Percentiles rank a stretch among this genome's conserved stretches.
Evolutionary conservation across 1,139 yeast genomes (phyloP).

Genomic region (Zygoascus hellenicus): DNA sequence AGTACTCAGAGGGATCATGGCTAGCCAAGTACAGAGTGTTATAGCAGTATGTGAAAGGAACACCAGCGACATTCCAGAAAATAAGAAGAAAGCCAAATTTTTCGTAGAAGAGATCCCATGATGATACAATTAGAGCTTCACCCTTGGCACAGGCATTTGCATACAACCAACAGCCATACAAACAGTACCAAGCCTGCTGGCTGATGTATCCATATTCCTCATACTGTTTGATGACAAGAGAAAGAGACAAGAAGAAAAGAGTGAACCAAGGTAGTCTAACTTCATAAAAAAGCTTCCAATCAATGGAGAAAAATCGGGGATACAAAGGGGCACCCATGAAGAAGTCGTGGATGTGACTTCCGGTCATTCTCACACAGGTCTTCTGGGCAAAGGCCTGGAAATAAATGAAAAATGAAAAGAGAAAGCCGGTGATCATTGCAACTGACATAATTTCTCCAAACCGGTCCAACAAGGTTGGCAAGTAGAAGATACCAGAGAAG

Average conservation of each 20-base stretch:
- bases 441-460: slow-evolving; percentile 92
- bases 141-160: slow-evolving; percentile 98
- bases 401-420: slow-evolving; percentile 64
- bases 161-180: slow-evolving; percentile 86
- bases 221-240: slow-evolving; percentile 69
- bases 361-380: slow-evolving; percentile 79
- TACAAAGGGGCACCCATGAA: slow-evolving; percentile 98
- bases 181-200: slow-evolving; percentile 66
- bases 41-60: slow-evolving; percentile 95
- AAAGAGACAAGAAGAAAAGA: slow-evolving; percentile 69
- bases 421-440: slow-evolving; percentile 73
- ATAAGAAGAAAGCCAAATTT: slow-evolving; percentile 97
- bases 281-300: slow-evolving; percentile 93
- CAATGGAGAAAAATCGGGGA: slow-evolving; percentile 89
- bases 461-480: slow-evolving; percentile 67
- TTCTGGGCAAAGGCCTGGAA: slow-evolving; percentile 43
- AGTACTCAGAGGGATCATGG: slow-evolving; percentile 78
- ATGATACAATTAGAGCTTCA: slow-evolving; percentile 92
- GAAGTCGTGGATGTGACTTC: slow-evolving; percentile 81
- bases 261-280: slow-evolving; percentile 97
- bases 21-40: slow-evolving; percentile 76
- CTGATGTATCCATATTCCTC: slow-evolving; percentile 75
- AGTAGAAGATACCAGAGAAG: slow-evolving; percentile 62
- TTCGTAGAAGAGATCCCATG: slow-evolving; percentile 99
- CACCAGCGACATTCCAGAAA: slow-evolving; percentile 99